Evolutionary conservation across 2,329 filamentous ascomycete genomes (phyloP), one percentile per base, ranked within the genome.

Genomic region (Fusarium anthophilum): DNA sequence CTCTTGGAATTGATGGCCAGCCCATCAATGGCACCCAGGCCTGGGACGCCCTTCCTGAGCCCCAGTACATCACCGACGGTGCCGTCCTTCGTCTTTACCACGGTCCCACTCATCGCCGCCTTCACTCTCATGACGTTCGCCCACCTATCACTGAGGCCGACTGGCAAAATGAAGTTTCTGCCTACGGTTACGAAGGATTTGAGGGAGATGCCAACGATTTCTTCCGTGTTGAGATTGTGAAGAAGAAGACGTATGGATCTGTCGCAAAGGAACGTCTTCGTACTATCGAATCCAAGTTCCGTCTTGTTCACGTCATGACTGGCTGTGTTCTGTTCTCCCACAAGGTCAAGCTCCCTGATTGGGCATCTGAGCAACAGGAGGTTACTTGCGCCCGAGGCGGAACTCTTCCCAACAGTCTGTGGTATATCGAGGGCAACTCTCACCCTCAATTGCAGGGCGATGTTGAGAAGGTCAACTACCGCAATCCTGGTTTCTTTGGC

Each of bases 351-450:
- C 91, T 99, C 66, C 96, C 96, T 7, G 95, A 97, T 6, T 99
- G 96, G 96, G 96, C 94, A 53, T 99, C 93, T 59, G 96, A 98
- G 83, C 96, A 99, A 83, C 96, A 99, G 83, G 96, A 99, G 84
- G 96, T 99, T n/a, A 98, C 96, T 26, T 99, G 96, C 81, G 96
- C 96, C 13, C 93, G 92, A 77, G 92, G 94, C 54, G 96, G 95
- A 77, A 98, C 95, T 71, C 86, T 98, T 43, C 96, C 96, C 63
- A 99, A 99, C 89, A 98, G 95, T 79, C 85, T 99, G 76, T 99
- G 96, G 96, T 98, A 98, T 79, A 87, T 99, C 72, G 96, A 99
- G 84, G 90, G 91, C 75, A 99, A 99, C 82, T 88, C 92, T 70
- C 96, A 98, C 80, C 93, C 95, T 17, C 86, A 90, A 79, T 89